Evolutionary conservation across 345 rosid species (phyloP).

Genomic region (Brassica incana): DNA sequence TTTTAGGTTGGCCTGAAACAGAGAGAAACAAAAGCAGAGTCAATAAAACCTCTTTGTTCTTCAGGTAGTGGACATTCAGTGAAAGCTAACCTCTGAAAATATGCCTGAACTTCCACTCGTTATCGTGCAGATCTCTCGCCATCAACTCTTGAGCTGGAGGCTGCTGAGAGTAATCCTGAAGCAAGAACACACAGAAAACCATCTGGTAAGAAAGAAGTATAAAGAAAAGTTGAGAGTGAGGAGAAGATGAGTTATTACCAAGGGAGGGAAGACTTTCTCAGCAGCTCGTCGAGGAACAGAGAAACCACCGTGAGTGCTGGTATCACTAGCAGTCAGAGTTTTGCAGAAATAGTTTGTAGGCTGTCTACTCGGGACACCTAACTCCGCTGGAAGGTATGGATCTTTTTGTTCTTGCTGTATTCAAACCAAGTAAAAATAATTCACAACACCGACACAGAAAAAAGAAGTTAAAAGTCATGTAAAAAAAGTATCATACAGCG

Average conservation of each 20-base stretch:
- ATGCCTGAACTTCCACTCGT: constrained; percentile 99
- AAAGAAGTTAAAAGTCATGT: neutral
- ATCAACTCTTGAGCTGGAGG: constrained; percentile 97
- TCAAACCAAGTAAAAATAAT: constrained; percentile 1
- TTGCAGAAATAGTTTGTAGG: constrained; percentile 97
- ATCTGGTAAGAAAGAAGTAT: neutral
- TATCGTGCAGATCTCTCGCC: constrained; percentile 95
- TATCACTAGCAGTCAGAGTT: constrained; percentile 97
- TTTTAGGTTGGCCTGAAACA: constrained; percentile 88
- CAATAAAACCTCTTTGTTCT: neutral
- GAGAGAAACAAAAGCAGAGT: constrained; percentile 16
- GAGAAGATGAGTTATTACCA: constrained; percentile 51
- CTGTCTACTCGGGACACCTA: constrained; percentile 88
- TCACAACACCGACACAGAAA: constrained; percentile 27
- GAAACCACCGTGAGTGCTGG: constrained; percentile 99
- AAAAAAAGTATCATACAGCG: constrained; percentile 53
- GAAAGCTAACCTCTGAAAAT: constrained; percentile 81
- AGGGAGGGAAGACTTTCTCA: constrained; percentile 97
- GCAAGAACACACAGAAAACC: constrained; percentile 2
- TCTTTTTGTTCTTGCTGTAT: constrained; percentile 96
- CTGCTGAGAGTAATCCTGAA: constrained; percentile 89
- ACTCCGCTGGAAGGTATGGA: constrained; percentile 80
- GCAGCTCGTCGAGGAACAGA: constrained; percentile 99
- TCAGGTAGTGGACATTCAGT: neutral
- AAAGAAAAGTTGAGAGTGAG: neutral